Evolutionary conservation across 2,329 filamentous ascomycete genomes (phyloP).

Genomic region (Fusarium graminum): DNA sequence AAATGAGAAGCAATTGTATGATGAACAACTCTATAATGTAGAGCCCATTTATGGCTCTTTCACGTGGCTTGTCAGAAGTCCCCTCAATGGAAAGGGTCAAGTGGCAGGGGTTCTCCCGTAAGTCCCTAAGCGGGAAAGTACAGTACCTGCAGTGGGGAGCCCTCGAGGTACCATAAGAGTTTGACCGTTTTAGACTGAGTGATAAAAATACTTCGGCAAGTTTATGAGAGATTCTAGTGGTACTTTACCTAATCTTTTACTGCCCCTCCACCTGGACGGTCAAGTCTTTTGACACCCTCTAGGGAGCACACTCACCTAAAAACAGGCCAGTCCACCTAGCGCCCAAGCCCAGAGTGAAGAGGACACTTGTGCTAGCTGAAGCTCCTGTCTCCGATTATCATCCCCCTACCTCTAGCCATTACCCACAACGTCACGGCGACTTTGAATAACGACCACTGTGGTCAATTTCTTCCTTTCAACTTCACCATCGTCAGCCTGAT

Average conservation of each 20-base stretch:
- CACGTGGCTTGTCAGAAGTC: conserved; percentile 7
- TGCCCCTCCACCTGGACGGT: no score
- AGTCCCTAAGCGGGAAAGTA: conserved; percentile 22
- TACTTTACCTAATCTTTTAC: no score
- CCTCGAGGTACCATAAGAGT: no score
- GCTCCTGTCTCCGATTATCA: conserved; percentile 38
- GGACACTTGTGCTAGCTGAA: conserved; percentile 50
- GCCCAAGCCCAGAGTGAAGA: conserved; percentile 34
- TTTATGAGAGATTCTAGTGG: no score
- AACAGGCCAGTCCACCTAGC: conserved; percentile 14
- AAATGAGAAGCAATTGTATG: background rate
- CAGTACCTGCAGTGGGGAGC: conserved; percentile 45
- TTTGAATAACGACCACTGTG: conserved; percentile 38
- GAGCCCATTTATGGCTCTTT: conserved; percentile 22
- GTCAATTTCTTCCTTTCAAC: conserved; percentile 33
- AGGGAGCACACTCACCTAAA: conserved; percentile 46
- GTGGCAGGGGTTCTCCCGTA: conserved; percentile 15
- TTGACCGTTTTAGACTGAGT: no score
- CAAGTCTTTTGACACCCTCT: no score
- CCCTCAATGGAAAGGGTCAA: conserved; percentile 24
- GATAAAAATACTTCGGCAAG: no score
- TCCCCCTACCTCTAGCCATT: conserved; percentile 38
- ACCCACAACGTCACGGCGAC: conserved; percentile 46
- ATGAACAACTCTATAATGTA: background rate
- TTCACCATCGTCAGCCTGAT: conserved; percentile 5